Evolutionary conservation across 345 rosid species (phyloP), one percentile per base, ranked within the genome.

Genomic region (Passiflora organensis): DNA sequence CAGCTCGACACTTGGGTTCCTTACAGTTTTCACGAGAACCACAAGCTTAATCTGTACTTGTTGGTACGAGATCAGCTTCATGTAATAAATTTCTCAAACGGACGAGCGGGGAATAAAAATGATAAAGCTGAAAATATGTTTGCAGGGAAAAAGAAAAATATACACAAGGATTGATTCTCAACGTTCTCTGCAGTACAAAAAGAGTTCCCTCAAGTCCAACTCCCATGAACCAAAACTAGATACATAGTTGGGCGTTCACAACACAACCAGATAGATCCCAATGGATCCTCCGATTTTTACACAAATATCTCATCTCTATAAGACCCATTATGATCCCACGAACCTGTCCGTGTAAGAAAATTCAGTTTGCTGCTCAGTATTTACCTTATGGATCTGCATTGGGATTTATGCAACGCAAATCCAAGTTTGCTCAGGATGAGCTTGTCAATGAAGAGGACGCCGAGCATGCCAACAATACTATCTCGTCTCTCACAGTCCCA

Each of bases 401-500:
- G 44, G 1, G 37, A 53, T 23, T 44, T 24, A 38, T n/a, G 53
- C 53, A 13, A 3, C 34, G 56, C 17, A 28, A 32, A 9, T 23
- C 14, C 22, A 47, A 6, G 22, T 12, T 15, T 15, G 43, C 58
- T 16, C 6, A 13, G 34, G 19, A 54, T 46, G 60, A 66, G 62
- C 67, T 58, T 10, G 25, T 51, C 16, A 5, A 25, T 11, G 43
- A 13, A 8, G 23, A 38, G 43, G 42, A 32, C 18, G 15, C 44
- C 28, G 9, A 12, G 15, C 18, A 42, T 8, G n/a, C 51, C 53
- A 15, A 39, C 32, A 12, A 41, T 14, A 34, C 24, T 16, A 6
- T 23, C 8, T 22, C 16, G 46, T 51, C 24, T 24, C 34, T 88
- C 80, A 88, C 48, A 93, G 72, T 55, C 99, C 99, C 12, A 88